Percentiles rank a stretch among this genome's conserved stretches.
phyloP scores from a whole-genome alignment of 192 early-diverging fungal species.

The Coemansia sp. region DNA sequence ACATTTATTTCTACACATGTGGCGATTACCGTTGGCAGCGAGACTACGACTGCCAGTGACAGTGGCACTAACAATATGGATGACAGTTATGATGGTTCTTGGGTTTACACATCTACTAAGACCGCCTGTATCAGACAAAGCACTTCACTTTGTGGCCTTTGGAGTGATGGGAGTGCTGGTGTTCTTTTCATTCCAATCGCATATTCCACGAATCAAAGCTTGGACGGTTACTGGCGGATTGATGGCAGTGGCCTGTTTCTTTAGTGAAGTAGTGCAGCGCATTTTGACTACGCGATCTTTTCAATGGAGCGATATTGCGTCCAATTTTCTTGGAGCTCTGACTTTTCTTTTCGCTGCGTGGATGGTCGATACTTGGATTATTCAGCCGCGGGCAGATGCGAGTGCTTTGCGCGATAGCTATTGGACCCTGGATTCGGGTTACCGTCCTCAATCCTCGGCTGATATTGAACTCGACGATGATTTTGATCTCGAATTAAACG shows the following conservation, averaged over 20 bases:
- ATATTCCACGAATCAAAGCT: constrained; percentile 22
- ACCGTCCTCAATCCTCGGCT: constrained; percentile 2
- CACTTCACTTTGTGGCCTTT: constrained; percentile 42
- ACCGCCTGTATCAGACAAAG: constrained; percentile 34
- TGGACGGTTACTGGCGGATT: constrained; percentile 19
- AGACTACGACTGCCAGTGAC: constrained; percentile 23
- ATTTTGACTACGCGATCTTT: constrained; percentile 35
- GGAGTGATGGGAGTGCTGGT: constrained; percentile 30
- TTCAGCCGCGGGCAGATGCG: constrained; percentile 20
- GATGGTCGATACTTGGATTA: constrained; percentile 41
- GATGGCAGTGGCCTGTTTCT: constrained; percentile 15
- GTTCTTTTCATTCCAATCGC: constrained; percentile 36
- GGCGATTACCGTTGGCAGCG: constrained; percentile 20
- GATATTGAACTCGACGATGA: constrained; percentile 25
- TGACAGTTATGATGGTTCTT: constrained; percentile 24
- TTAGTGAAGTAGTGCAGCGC: constrained; percentile 42
- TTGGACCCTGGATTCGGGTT: constrained; percentile 17
- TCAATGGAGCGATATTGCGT: constrained; percentile 38
- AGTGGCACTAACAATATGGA: constrained; percentile 20
- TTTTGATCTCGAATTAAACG: constrained; percentile 48
- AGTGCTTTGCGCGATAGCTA: constrained; percentile 11
- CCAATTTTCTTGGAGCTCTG: constrained; percentile 33
- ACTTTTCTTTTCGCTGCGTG: constrained; percentile 42
- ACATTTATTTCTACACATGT: constrained; percentile 8
- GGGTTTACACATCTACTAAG: constrained; percentile 35